Evolutionary conservation across 345 rosid genomes (phyloP).

Genomic region (Eucalyptus globulus): DNA sequence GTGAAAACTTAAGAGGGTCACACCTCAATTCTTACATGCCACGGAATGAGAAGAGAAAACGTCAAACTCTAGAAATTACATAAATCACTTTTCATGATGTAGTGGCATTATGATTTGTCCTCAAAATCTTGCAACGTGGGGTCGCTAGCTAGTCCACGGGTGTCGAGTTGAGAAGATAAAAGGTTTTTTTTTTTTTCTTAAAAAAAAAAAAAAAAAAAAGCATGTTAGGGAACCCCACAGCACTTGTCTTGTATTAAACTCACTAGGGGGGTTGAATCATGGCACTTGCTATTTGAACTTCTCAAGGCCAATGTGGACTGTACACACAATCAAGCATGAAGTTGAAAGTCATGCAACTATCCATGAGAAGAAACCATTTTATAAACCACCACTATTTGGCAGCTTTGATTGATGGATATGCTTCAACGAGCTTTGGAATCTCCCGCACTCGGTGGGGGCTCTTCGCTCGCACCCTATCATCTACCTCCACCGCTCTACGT

Average conservation of each 20-base stretch:
- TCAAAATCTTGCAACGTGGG: neutral
- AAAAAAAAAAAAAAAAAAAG: neutral
- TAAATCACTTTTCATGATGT: neutral
- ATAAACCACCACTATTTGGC: neutral
- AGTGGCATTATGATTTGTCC: neutral
- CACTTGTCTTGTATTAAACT: neutral
- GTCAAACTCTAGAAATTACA: neutral
- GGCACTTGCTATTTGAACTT: neutral
- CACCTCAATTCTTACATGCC: neutral
- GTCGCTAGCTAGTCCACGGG: neutral
- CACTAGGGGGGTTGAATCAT: neutral
- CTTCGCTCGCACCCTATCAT: neutral
- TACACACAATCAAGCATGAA: neutral
- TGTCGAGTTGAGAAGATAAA: neutral
- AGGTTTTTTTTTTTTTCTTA: neutral
- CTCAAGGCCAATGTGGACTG: neutral
- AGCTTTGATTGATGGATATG: neutral
- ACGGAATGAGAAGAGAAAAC: neutral
- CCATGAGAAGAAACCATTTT: neutral
- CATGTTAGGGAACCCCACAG: neutral
- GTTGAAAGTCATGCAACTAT: neutral
- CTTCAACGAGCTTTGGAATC: neutral
- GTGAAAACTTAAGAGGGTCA: neutral
- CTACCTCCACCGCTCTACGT: neutral
- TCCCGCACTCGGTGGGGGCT: neutral